Percentiles rank a stretch among this genome's conserved stretches.
These are phyloP conservation scores for Saprolegnia diclina DNA, from an alignment of 352 stramenopile species.

Conservation along the genomic window DNA sequence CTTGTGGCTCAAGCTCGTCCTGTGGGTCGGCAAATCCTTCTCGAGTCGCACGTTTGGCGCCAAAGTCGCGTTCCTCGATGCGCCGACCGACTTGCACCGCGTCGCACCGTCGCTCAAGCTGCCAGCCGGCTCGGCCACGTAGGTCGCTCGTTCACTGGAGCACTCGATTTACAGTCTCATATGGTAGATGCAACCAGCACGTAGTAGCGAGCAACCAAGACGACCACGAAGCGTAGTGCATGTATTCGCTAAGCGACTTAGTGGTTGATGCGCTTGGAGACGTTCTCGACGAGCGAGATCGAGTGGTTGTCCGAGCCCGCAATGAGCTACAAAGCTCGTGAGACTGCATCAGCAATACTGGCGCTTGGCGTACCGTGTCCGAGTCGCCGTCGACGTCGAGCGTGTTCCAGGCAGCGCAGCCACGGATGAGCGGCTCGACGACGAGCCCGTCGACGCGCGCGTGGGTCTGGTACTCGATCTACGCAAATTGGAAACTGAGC, in stretches of 20 bases:
- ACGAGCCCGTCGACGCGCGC: slow-evolving; percentile 30
- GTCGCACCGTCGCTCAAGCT: slow-evolving; percentile 45
- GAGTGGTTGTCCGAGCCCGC: slow-evolving; percentile 71
- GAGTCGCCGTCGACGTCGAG: slow-evolving; percentile 64
- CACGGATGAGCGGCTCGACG: slow-evolving; percentile 37
- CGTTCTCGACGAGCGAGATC: slow-evolving; percentile 56
- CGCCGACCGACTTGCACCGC: slow-evolving; percentile 42
- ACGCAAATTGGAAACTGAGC: slow-evolving; percentile 29
- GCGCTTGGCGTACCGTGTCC: slow-evolving; percentile 42
- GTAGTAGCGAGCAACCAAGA: slow-evolving; percentile 3
- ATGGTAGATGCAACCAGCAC: not conserved
- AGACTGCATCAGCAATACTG: not conserved
- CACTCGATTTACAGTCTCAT: not conserved
- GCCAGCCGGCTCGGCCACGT: slow-evolving; percentile 26
- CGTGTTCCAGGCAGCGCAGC: slow-evolving; percentile 57
- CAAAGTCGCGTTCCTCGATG: slow-evolving; percentile 69
- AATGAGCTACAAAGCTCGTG: slow-evolving; percentile 35
- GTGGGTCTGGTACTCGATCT: slow-evolving; percentile 52
- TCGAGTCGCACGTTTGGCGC: slow-evolving; percentile 56
- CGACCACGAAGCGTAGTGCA: not conserved
- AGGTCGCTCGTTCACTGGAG: not conserved
- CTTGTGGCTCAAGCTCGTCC: slow-evolving; percentile 63
- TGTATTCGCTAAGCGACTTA: not conserved
- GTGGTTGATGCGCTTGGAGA: slow-evolving; percentile 32
- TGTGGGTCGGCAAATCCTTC: slow-evolving; percentile 65